Evolutionary conservation across 768 basidiomycete genomes (phyloP).

Genomic region (Candolleomyces eurysporus): DNA sequence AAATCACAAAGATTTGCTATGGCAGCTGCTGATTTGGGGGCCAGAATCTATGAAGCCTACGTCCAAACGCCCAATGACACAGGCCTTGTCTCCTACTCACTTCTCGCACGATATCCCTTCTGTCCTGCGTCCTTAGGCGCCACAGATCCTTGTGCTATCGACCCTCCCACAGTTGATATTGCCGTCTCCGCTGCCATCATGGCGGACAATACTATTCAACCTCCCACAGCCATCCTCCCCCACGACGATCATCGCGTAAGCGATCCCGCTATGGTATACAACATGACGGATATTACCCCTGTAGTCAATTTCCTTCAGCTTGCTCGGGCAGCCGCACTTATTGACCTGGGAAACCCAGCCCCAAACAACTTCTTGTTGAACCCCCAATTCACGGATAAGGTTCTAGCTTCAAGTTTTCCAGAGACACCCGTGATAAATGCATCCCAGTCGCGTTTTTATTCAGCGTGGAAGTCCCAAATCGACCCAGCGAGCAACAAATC

Average conservation of each 20-base stretch:
- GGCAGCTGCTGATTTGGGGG: slow-evolving; percentile 15
- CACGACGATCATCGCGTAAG: not conserved
- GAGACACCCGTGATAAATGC: slow-evolving; percentile 5
- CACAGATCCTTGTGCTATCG: not conserved
- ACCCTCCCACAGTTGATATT: slow-evolving; percentile 10
- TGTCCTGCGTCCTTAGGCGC: not conserved
- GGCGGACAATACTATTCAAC: slow-evolving; percentile 12
- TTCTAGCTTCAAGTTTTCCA: slow-evolving; percentile 9
- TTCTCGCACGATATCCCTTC: not conserved
- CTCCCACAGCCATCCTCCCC: too few relatives aligned
- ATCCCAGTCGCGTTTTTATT: slow-evolving; percentile 8
- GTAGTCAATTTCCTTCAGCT: slow-evolving; percentile 20
- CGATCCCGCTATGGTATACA: not conserved
- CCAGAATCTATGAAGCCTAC: slow-evolving; percentile 14
- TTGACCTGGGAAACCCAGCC: slow-evolving; percentile 25
- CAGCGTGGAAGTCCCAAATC: slow-evolving; percentile 8
- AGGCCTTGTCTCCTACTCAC: slow-evolving; percentile 16
- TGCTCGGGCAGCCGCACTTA: slow-evolving; percentile 20
- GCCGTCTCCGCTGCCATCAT: slow-evolving; percentile 13
- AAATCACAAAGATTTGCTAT: slow-evolving; percentile 9
- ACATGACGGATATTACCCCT: slow-evolving; percentile 10
- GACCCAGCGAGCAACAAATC: not conserved
- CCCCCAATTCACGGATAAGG: slow-evolving; percentile 10
- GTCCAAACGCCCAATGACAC: slow-evolving; percentile 13
- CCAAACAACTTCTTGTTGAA: slow-evolving; percentile 27